Evolutionary conservation across 352 stramenopile species (phyloP).

Genomic region (Globisporangium recalcitrans): DNA sequence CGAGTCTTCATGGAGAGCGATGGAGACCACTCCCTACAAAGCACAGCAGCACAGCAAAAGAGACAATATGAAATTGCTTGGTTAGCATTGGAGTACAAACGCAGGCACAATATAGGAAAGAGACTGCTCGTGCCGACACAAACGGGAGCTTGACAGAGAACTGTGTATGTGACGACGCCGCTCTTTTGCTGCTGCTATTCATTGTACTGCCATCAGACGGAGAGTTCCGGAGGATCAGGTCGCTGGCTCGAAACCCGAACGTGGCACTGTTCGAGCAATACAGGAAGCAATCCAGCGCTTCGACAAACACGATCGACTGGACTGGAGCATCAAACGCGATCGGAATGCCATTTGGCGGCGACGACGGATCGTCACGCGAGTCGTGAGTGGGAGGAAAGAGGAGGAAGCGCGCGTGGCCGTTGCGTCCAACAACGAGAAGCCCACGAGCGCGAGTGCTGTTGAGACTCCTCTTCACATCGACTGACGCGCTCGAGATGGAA

Average conservation of each 20-base stretch:
- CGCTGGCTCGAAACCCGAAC: slow-evolving; percentile 20
- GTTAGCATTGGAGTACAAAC: not conserved
- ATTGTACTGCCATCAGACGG: not conserved
- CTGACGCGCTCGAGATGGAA: not conserved
- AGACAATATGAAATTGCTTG: not conserved
- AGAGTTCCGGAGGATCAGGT: slow-evolving; percentile 8
- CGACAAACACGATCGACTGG: slow-evolving; percentile 31
- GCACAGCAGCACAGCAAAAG: not conserved
- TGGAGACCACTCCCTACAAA: slow-evolving; percentile 24
- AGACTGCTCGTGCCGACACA: slow-evolving; percentile 16
- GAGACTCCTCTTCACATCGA: not conserved
- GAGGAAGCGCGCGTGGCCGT: not conserved
- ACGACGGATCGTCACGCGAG: not conserved
- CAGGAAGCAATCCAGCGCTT: slow-evolving; percentile 23
- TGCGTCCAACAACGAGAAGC: slow-evolving; percentile 10
- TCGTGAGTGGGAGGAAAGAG: not conserved
- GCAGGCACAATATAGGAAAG: not conserved
- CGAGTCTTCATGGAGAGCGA: slow-evolving; percentile 19
- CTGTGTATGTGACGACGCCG: not conserved
- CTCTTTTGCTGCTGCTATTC: not conserved
- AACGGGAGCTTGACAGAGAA: slow-evolving; percentile 28
- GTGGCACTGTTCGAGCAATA: slow-evolving; percentile 27
- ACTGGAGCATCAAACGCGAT: slow-evolving; percentile 28
- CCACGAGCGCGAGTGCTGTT: not conserved
- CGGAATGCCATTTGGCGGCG: slow-evolving; percentile 3